Evolutionary conservation across 305 asterid species (phyloP), one percentile per base, ranked within the genome.

Genomic region (Caryopteris hybrid): DNA sequence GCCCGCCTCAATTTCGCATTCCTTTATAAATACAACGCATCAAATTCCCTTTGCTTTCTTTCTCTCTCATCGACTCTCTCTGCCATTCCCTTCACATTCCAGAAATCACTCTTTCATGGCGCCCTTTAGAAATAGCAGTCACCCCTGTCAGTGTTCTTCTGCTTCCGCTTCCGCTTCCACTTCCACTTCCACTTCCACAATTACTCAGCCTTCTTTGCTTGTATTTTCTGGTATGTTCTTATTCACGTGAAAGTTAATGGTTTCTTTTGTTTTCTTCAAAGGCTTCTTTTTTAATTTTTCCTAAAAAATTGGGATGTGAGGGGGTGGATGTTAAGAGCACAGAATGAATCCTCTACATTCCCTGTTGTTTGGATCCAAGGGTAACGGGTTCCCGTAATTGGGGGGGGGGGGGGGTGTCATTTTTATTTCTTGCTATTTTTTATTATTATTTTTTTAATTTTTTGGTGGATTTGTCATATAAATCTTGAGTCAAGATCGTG

Each of bases 171-270:
- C 80, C 53, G 38, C 81, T n/a, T n/a, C n/a, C n/a, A n/a, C 73
- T 54, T 53, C 83, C 55, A 75, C 80, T 74, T 66, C 76, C 70
- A 31, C 74, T 21, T 21, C 80, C 53, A 42, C 81, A 13, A 66
- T 33, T 50, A 46, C 71, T 79, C 89, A 80, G 61, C 92, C 95
- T 1, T 83, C 95, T 65, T 63, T 93, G 77, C 90, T 88, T 54
- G 96, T 89, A 18, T 92, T 92, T 70, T 92, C 98, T 39, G 98
- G 98, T 89, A 69, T 54, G 55, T 29, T 59, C 50, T 3, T 23
- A 27, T 20, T n/a, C 38, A 8, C 63, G 18, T 76, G 41, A 7
- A 14, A 13, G 9, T 48, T 59, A 41, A 11, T 53, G 5, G 6
- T 21, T 16, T 50, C 17, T 64, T 22, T 27, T 29, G 50, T 27